Percentiles rank a stretch among this genome's conserved stretches.
Evolutionary conservation across 129 eudicot genomes (phyloP).

Genomic region (Deinandra increscens): DNA sequence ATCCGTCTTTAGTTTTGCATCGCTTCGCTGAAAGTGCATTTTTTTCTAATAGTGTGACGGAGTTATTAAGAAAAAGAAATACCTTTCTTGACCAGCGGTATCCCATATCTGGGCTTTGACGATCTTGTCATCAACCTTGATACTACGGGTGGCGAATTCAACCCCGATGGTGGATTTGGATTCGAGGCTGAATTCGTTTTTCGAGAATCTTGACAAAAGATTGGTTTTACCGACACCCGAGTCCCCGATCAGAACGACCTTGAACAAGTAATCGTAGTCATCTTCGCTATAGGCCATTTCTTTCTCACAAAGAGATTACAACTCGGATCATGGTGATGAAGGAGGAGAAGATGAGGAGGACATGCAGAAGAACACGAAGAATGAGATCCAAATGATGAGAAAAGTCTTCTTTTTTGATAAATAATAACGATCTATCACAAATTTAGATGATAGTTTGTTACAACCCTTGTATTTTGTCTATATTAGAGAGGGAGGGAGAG

Average conservation of each 20-base stretch:
- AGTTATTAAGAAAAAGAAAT: too few relatives aligned
- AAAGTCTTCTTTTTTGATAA: neutral
- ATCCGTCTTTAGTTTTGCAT: too few relatives aligned
- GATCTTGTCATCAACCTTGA: slow-evolving; percentile 70
- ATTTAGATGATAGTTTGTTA: slow-evolving; percentile 4
- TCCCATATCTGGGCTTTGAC: slow-evolving; percentile 91
- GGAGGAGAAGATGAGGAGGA: slow-evolving; percentile 14
- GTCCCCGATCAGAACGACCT: slow-evolving; percentile 82
- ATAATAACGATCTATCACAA: too few relatives aligned
- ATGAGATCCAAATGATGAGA: neutral
- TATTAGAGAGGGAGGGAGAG: slow-evolving; percentile 21
- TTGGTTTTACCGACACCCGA: slow-evolving; percentile 81
- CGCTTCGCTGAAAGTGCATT: too few relatives aligned
- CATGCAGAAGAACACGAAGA: neutral
- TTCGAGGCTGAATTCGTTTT: slow-evolving; percentile 60
- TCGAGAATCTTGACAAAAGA: slow-evolving; percentile 59
- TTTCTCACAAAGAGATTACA: neutral
- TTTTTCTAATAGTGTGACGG: too few relatives aligned
- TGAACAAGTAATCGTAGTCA: slow-evolving; percentile 69
- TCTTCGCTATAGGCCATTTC: slow-evolving; percentile 42
- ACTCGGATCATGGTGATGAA: slow-evolving; percentile 24
- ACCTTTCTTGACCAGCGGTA: slow-evolving; percentile 82
- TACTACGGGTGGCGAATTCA: slow-evolving; percentile 67
- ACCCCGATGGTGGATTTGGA: slow-evolving; percentile 71
- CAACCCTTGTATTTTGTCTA: neutral